phyloP scores from a whole-genome alignment of 805 yeast species.

The Hanseniaspora opuntiae region DNA sequence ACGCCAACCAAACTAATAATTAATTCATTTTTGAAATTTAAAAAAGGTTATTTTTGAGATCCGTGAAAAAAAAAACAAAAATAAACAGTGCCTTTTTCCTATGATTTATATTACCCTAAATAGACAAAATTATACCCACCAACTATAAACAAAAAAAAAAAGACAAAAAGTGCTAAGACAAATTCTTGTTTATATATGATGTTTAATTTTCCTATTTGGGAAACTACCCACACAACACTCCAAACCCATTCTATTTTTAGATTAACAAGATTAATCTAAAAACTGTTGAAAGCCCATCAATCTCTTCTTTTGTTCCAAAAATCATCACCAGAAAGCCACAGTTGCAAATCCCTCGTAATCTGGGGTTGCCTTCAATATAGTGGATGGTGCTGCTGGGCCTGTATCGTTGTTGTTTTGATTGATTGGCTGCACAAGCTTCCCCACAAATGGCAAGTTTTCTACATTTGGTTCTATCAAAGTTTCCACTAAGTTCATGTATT shows the following conservation, averaged over 20 bases:
- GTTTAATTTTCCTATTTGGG: not conserved
- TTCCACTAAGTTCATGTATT: conserved; percentile 1
- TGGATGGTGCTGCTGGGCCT: conserved; percentile 27
- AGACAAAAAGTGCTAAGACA: not conserved
- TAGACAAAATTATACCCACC: not conserved
- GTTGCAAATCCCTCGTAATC: conserved; percentile 1
- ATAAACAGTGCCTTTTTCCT: not conserved
- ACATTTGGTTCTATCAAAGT: not conserved
- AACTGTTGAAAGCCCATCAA: not conserved
- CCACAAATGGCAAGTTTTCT: not conserved
- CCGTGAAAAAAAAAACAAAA: not conserved
- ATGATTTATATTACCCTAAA: not conserved
- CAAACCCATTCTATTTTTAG: not conserved
- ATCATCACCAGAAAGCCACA: not conserved
- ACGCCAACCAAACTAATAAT: not conserved
- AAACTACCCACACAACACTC: not conserved
- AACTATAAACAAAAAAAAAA: not conserved
- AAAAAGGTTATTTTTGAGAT: not conserved
- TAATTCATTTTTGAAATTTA: not conserved
- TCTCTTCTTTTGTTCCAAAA: not conserved
- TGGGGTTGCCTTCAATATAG: not conserved
- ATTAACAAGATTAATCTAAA: not conserved
- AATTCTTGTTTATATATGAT: not conserved
- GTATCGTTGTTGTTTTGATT: conserved; percentile 54
- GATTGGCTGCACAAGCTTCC: conserved; percentile 46